Conservation (phyloP, 1,139 yeast species). For the Pneumocystis oryctolagi region DNA sequence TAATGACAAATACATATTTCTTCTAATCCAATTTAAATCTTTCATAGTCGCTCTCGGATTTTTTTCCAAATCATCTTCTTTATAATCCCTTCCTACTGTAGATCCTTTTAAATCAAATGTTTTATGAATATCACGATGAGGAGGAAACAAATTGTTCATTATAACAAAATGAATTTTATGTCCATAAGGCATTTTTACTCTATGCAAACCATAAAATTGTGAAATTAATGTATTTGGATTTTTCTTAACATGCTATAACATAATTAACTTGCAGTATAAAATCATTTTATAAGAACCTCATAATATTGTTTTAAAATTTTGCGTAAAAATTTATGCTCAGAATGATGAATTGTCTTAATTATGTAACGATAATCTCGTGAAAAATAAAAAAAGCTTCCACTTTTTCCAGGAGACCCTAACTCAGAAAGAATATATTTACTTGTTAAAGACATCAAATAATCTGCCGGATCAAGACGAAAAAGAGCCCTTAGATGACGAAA, state of each 20-base stretch:
- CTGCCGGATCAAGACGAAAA: constrained; percentile 90
- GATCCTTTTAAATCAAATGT: constrained; percentile 92
- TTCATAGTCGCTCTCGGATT: constrained; percentile 39
- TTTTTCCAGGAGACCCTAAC: constrained; percentile 90
- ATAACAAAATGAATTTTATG: constrained; percentile 86
- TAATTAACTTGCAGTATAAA: neutral
- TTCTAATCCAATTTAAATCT: constrained; percentile 76
- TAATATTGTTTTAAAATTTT: constrained; percentile 63
- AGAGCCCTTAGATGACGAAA: constrained; percentile 66
- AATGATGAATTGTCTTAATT: constrained; percentile 86
- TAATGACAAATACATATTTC: constrained; percentile 44
- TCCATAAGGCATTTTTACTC: constrained; percentile 77
- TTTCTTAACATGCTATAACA: constrained; percentile 44
- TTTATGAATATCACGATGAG: constrained; percentile 71
- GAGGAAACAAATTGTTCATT: constrained; percentile 95
- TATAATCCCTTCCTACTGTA: constrained; percentile 53
- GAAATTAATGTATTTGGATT: constrained; percentile 82
- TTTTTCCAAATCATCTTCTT: constrained; percentile 17
- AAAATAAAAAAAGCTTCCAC: constrained; percentile 90
- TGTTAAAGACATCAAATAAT: constrained; percentile 79
- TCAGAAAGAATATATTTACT: constrained; percentile 87
- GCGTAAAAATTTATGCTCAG: constrained; percentile 77
- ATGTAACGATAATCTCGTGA: constrained; percentile 87
- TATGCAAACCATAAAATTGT: constrained; percentile 88
- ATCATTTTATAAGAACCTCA: constrained; percentile 16